A percentile compares a stretch with the other conserved stretches of the same genome.
phyloP scores from a whole-genome alignment of 2,329 filamentous ascomycete genomes.

The Hymenoscyphus fructigenus region DNA sequence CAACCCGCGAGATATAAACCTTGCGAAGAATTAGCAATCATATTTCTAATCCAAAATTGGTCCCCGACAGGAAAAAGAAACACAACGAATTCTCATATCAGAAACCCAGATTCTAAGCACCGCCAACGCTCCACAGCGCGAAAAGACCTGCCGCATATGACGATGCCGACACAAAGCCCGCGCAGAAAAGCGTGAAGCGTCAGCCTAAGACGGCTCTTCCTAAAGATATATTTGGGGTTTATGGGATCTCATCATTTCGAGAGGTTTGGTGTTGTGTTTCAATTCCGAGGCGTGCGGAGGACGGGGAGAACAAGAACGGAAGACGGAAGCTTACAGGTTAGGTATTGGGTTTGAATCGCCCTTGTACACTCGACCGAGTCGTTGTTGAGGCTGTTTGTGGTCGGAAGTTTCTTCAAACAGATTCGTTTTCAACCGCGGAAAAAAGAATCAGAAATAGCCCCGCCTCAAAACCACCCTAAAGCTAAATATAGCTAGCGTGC shows the following conservation, averaged over 20 bases:
- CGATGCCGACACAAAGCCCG: slow-evolving; percentile 29
- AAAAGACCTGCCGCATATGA: slow-evolving; percentile 30
- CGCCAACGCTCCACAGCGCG: slow-evolving; percentile 25
- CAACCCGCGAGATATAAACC: not conserved
- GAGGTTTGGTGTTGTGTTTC: not conserved
- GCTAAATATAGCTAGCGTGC: no score
- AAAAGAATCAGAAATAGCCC: no score
- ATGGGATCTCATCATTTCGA: slow-evolving; percentile 35
- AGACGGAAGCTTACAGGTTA: not conserved
- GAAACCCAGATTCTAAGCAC: slow-evolving; percentile 35
- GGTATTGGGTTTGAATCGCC: not conserved
- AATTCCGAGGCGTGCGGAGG: not conserved
- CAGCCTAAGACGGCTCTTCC: slow-evolving; percentile 37
- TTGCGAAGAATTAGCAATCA: slow-evolving; percentile 1
- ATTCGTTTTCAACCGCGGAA: no score
- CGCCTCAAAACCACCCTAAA: no score
- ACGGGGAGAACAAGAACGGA: not conserved
- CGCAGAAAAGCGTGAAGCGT: slow-evolving; percentile 14
- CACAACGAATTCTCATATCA: slow-evolving; percentile 17
- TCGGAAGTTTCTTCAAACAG: no score
- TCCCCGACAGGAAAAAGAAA: not conserved
- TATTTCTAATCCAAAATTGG: not conserved
- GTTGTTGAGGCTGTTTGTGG: not conserved
- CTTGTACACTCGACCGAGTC: not conserved
- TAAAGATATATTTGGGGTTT: slow-evolving; percentile 31